These are phyloP conservation scores for Lunularia cruciata DNA, from an alignment of 225 moss, liverwort and hornwort genomes.

Conservation along the genomic window DNA sequence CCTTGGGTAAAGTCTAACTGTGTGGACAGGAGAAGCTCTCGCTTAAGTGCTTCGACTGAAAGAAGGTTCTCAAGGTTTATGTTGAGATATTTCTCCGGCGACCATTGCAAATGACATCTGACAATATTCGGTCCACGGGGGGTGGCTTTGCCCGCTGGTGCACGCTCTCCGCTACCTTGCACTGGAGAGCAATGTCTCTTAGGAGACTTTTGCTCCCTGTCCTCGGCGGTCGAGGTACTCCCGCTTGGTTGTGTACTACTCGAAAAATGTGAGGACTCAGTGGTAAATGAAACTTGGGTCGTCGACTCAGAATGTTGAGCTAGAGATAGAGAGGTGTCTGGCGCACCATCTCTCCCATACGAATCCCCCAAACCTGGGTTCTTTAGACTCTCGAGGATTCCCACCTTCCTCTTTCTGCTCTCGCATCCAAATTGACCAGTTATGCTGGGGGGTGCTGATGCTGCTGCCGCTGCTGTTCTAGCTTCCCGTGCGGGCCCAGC, in stretches of 20 bases:
- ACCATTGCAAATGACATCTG: constrained; percentile 49
- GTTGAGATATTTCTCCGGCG: constrained; percentile 50
- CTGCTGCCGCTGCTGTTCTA: constrained; percentile 53
- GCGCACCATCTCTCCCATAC: constrained; percentile 40
- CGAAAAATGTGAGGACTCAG: constrained; percentile 46
- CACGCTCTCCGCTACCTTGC: constrained; percentile 31
- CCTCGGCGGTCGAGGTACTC: constrained; percentile 33
- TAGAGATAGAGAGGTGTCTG: constrained; percentile 66
- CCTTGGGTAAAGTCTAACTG: constrained; percentile 46
- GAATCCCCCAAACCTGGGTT: constrained; percentile 33
- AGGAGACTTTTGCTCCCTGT: constrained; percentile 45
- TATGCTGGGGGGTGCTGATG: constrained; percentile 49
- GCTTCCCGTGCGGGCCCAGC: constrained; percentile 44
- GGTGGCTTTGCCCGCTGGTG: constrained; percentile 4
- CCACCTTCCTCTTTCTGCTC: constrained; percentile 75
- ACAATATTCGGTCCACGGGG: constrained; percentile 21
- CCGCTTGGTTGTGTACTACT: constrained; percentile 47
- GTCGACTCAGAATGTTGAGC: constrained; percentile 51
- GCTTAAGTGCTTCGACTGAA: constrained; percentile 46
- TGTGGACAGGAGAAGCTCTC: constrained; percentile 39
- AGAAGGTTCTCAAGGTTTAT: constrained; percentile 49
- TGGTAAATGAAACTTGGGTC: constrained; percentile 16
- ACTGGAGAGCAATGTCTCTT: constrained; percentile 82
- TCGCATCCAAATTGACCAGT: constrained; percentile 57
- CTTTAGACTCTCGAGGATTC: constrained; percentile 45